Conservation (phyloP, 2,329 filamentous ascomycete species). For the Xylariaceae sp. region DNA sequence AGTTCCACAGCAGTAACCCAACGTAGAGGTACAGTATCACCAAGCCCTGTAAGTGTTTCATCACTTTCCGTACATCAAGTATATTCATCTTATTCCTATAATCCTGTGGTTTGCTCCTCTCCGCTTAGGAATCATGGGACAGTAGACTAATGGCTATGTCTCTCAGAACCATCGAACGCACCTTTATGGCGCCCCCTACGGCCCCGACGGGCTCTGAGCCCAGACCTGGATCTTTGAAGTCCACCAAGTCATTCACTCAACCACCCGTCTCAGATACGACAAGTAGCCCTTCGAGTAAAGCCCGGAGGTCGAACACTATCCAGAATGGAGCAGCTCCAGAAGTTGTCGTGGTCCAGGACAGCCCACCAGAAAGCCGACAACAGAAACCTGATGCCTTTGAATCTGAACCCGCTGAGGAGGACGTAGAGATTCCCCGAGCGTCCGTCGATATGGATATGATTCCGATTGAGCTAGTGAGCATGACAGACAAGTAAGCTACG, state of each 20-base stretch:
- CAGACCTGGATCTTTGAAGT: conserved; percentile 35
- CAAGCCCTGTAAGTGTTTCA: conserved; percentile 3
- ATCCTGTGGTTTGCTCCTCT: background rate
- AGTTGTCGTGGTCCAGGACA: conserved; percentile 32
- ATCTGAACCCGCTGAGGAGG: conserved; percentile 52
- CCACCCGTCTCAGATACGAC: conserved; percentile 36
- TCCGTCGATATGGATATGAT: conserved; percentile 84
- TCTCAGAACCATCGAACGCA: conserved; percentile 18
- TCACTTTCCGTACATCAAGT: background rate
- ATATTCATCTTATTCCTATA: background rate
- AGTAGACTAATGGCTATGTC: conserved; percentile 19
- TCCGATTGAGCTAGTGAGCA: conserved; percentile 88
- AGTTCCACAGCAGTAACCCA: background rate
- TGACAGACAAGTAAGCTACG: conserved; percentile 77
- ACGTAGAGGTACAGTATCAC: conserved; percentile 15
- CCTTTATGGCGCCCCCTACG: conserved; percentile 36
- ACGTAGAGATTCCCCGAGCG: conserved; percentile 53
- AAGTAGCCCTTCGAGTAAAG: conserved; percentile 39
- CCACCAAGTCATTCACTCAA: conserved; percentile 37
- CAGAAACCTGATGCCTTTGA: conserved; percentile 57
- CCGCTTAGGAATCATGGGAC: background rate
- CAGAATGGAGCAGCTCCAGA: conserved; percentile 47
- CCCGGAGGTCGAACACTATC: conserved; percentile 56
- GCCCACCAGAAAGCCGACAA: conserved; percentile 28
- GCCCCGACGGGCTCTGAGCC: conserved; percentile 36